Evolutionary conservation across 352 stramenopile genomes (phyloP), one percentile per base, ranked within the genome.

Genomic region (Pythium phragmitis): DNA sequence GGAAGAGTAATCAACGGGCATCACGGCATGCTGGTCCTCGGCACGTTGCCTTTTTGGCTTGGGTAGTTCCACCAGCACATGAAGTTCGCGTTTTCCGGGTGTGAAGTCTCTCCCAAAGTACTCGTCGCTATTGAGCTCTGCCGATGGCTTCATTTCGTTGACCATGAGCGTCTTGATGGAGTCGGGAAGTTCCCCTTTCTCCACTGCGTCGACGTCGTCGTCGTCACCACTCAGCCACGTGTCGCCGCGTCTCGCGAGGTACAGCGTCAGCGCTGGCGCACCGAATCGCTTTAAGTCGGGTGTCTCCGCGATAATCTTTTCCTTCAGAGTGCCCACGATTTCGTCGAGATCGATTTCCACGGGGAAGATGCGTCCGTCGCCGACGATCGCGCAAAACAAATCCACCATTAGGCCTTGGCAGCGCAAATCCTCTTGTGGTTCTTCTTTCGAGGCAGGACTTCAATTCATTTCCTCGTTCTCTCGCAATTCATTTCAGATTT

Each of bases 331-430:
- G 12, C 14, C 30, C 8, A 41, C 48, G 9, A 9, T 41, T 3
- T 19, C 5, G 26, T 17, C 12, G 48, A 55, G 43, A 21, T 26
- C 26, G 23, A 52, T n/a, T 16, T n/a, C 16, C 41, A 46, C 41
- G 41, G 41, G 16, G 41, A 46, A 46, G 14, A 46, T 46, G 11
- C 41, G 41, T 7, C 41, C 41, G 41, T 46, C 17, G 41, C 17
- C 41, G 41, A 46, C 41, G 41, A 46, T n/a, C 41, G 41, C 41
- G 17, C 41, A 57, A 30, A n/a, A 57, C 30, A 57, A 33, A 17
- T 6, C 21, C 49, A 55, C 49, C 26, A 55, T 55, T 39, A 5
- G 26, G 26, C 26, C 4, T 30, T 30, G 26, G 26, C 26, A 30
- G 26, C 26, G 26, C 26, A 5, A 30, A 30, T 30, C 26, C 26